phyloP scores from a whole-genome alignment of 164 flowering plant species.

The Taxillus chinensis region DNA sequence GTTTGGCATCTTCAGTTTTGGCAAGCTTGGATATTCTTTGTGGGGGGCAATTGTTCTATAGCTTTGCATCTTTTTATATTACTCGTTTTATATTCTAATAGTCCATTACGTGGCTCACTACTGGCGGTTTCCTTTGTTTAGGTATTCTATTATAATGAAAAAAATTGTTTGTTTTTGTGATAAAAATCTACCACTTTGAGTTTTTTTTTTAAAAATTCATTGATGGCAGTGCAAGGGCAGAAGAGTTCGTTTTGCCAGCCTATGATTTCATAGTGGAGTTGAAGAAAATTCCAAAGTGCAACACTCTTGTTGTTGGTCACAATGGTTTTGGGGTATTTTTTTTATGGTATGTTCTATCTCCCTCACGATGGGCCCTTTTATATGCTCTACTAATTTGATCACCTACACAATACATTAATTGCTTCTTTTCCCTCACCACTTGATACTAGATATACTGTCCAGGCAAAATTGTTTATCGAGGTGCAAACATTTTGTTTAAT shows the following conservation, averaged over 20 bases:
- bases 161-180: background rate
- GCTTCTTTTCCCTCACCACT: background rate
- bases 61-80: too few species aligned
- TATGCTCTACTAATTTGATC: background rate
- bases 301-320: constrained; percentile 58
- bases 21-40: too few species aligned
- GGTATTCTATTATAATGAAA: too few species aligned
- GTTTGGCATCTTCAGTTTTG: too few species aligned
- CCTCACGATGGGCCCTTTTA: background rate
- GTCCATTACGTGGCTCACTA: background rate
- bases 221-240: constrained; percentile 39
- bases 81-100: background rate
- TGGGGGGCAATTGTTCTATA: too few species aligned
- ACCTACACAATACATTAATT: background rate
- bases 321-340: constrained; percentile 70
- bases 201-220: constrained; percentile 3
- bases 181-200: background rate
- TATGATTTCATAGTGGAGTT: constrained; percentile 46
- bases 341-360: constrained; percentile 50
- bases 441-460: too few species aligned
- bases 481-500: too few species aligned
- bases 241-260: constrained; percentile 40
- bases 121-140: too few species aligned
- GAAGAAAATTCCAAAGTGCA: constrained; percentile 56
- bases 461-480: too few species aligned